phyloP scores from a whole-genome alignment of 2,329 filamentous ascomycete genomes.

The Biscogniauxia mediterranea region DNA sequence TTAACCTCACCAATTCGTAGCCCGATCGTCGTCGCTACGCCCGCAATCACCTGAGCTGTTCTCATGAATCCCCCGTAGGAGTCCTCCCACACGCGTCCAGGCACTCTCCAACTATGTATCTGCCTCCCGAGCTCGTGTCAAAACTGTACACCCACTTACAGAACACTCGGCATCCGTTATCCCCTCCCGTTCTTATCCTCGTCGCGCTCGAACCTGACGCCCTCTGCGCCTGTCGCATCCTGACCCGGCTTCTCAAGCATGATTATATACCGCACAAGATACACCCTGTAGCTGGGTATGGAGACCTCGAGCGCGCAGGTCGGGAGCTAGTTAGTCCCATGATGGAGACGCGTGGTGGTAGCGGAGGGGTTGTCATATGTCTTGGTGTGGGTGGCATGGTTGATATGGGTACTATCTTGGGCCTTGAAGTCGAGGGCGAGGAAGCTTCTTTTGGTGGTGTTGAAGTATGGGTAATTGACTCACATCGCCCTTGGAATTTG shows the following conservation, averaged over 20 bases:
- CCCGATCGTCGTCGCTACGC: background rate
- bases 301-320: slow-evolving; percentile 78
- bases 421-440: slow-evolving; percentile 67
- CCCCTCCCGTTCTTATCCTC: slow-evolving; percentile 85
- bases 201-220: slow-evolving; percentile 94
- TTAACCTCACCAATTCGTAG: background rate
- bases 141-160: slow-evolving; percentile 90
- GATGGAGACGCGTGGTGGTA: slow-evolving; percentile 80
- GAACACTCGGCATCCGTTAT: slow-evolving; percentile 81
- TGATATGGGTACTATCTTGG: slow-evolving; percentile 77
- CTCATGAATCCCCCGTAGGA: slow-evolving; percentile 35
- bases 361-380: slow-evolving; percentile 86
- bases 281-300: slow-evolving; percentile 89
- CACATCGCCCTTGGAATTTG: slow-evolving; percentile 90
- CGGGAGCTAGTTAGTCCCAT: slow-evolving; percentile 78
- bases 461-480: slow-evolving; percentile 92
- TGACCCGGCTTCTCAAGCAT: slow-evolving; percentile 89
- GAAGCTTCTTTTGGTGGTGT: slow-evolving; percentile 75
- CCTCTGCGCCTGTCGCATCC: slow-evolving; percentile 90
- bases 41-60: slow-evolving; percentile 11
- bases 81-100: slow-evolving; percentile 33
- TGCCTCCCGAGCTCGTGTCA: slow-evolving; percentile 83
- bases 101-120: slow-evolving; percentile 69
- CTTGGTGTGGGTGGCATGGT: slow-evolving; percentile 90
- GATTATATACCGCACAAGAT: slow-evolving; percentile 99